Evolutionary conservation across 1,284 basidiomycete species (phyloP).

Genomic region (Leccinum pachyderme): DNA sequence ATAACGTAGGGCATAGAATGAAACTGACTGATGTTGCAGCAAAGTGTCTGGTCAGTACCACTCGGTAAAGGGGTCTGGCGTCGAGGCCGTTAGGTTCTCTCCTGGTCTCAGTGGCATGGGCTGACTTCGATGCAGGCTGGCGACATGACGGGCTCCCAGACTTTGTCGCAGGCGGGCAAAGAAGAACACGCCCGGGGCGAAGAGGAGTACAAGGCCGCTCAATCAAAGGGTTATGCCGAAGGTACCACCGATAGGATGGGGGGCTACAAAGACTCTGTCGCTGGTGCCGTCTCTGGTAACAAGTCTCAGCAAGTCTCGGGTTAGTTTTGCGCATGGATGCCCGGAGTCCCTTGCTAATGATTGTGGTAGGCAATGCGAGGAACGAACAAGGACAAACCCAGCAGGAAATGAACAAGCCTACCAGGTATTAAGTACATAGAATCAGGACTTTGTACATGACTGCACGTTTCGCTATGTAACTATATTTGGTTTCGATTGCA

Average conservation of each 20-base stretch:
- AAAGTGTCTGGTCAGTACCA: conserved; percentile 64
- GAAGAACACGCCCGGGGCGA: conserved; percentile 69
- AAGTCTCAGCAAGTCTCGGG: conserved; percentile 57
- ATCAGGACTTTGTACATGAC: not conserved
- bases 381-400: conserved; percentile 61
- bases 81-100: conserved; percentile 48
- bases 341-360: not conserved
- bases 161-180: conserved; percentile 56
- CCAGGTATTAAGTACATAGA: not conserved
- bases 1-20: accelerated
- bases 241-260: conserved; percentile 56
- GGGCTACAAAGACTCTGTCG: conserved; percentile 68
- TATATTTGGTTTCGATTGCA: not conserved
- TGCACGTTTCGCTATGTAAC: conserved; percentile 3
- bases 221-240: conserved; percentile 55
- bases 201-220: conserved; percentile 54
- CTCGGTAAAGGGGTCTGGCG: conserved; percentile 57
- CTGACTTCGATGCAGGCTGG: conserved; percentile 38
- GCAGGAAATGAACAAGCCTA: conserved; percentile 50
- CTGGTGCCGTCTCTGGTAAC: conserved; percentile 66
- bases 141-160: conserved; percentile 44
- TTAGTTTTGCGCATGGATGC: conserved; percentile 25
- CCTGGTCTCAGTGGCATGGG: too few species aligned
- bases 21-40: conserved; percentile 32
- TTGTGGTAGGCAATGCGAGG: conserved; percentile 45